These are phyloP conservation scores for Alternaria gansuensis DNA, from an alignment of 2,329 filamentous ascomycete species.

Conservation along the genomic window DNA sequence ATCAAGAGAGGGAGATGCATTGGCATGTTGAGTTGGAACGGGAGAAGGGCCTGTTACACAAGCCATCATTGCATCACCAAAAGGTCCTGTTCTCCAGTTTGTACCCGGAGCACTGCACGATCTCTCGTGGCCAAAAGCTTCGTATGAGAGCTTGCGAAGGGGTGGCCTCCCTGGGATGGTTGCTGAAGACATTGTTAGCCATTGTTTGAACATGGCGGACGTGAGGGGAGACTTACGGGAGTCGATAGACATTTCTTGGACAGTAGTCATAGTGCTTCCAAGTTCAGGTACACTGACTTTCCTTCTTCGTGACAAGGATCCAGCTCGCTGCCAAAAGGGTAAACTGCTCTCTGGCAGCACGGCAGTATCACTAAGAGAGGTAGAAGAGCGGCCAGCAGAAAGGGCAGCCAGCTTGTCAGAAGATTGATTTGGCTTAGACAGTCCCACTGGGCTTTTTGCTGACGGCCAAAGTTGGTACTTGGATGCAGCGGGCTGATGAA, in stretches of 20 bases:
- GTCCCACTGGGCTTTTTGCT: slow-evolving; percentile 42
- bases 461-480: slow-evolving; percentile 53
- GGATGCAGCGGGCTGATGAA: slow-evolving; percentile 35
- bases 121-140: slow-evolving; percentile 50
- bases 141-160: slow-evolving; percentile 48
- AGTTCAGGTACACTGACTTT: slow-evolving; percentile 55
- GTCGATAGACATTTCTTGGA: slow-evolving; percentile 51
- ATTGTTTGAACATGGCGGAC: not conserved
- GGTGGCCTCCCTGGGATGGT: slow-evolving; percentile 55
- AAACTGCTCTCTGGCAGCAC: slow-evolving; percentile 41
- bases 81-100: slow-evolving; percentile 51
- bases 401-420: slow-evolving; percentile 50
- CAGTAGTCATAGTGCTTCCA: slow-evolving; percentile 51
- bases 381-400: slow-evolving; percentile 51
- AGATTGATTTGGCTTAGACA: slow-evolving; percentile 29
- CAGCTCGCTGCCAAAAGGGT: slow-evolving; percentile 50
- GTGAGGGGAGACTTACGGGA: slow-evolving; percentile 47
- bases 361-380: slow-evolving; percentile 54
- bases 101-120: slow-evolving; percentile 53
- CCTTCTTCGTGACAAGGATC: slow-evolving; percentile 51
- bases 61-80: slow-evolving; percentile 53
- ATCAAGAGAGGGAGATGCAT: slow-evolving; percentile 27
- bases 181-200: slow-evolving; percentile 39
- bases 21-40: slow-evolving; percentile 30
- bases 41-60: slow-evolving; percentile 51